Percentiles rank a stretch among this genome's conserved stretches.
phyloP scores from a whole-genome alignment of 192 early-diverging fungal species.

The Irineochytrium annulatum region DNA sequence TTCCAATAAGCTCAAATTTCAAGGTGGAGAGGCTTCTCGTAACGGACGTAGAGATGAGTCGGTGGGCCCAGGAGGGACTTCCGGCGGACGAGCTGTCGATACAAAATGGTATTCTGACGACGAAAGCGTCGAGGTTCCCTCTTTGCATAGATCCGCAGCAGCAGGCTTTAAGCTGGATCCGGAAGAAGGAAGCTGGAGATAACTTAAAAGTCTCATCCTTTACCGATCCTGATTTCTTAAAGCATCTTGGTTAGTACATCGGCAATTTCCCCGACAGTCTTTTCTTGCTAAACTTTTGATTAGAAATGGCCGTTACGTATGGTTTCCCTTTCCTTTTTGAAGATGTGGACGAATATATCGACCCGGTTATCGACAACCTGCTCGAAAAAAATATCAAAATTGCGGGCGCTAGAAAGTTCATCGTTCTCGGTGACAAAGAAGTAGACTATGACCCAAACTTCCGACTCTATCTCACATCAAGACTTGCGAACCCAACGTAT shows the following conservation, averaged over 20 bases:
- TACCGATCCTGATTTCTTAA: conserved; percentile 58
- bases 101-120: conserved; percentile 60
- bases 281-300: too few species aligned
- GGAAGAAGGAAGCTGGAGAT: conserved; percentile 50
- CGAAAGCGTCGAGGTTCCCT: conserved; percentile 57
- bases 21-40: conserved; percentile 49
- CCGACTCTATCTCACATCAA: conserved; percentile 51
- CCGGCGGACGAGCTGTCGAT: conserved; percentile 61
- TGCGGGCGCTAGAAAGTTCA: conserved; percentile 45
- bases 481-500: conserved; percentile 54
- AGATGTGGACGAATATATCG: conserved; percentile 64
- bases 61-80: conserved; percentile 57
- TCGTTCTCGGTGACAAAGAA: conserved; percentile 62
- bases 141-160: conserved; percentile 61
- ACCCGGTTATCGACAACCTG: conserved; percentile 61
- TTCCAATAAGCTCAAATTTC: conserved; percentile 47
- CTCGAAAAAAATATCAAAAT: conserved; percentile 57
- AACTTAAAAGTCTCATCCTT: conserved; percentile 57
- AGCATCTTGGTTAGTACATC: too few species aligned
- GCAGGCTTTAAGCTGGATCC: conserved; percentile 62
- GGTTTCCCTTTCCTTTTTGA: conserved; percentile 63
- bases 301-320: conserved; percentile 63
- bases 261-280: too few species aligned
- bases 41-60: conserved; percentile 55
- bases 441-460: conserved; percentile 59